A percentile compares a stretch with the other conserved stretches of the same genome.
phyloP scores from a whole-genome alignment of 2,329 filamentous ascomycete species.

The Aspergillus flavus region DNA sequence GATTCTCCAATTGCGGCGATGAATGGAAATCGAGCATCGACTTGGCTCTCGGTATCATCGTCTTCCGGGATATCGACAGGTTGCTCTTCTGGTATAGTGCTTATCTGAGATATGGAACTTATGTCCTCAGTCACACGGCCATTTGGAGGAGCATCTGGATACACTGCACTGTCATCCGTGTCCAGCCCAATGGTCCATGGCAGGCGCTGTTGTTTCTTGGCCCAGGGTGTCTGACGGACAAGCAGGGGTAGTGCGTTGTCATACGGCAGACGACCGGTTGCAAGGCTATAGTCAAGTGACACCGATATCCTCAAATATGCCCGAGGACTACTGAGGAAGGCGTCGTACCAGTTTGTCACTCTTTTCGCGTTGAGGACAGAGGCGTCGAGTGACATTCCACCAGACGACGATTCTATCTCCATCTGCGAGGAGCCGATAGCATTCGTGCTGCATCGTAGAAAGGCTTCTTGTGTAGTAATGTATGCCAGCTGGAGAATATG shows the following conservation, averaged over 20 bases:
- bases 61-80: accelerated
- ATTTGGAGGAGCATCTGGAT: background rate
- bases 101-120: background rate
- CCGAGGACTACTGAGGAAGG: background rate
- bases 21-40: background rate
- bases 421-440: background rate
- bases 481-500: background rate
- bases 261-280: background rate
- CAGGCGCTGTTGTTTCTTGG: background rate
- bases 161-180: background rate
- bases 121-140: background rate
- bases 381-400: background rate
- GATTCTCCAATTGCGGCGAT: background rate
- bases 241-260: background rate
- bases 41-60: background rate
- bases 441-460: background rate
- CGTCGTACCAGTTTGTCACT: background rate
- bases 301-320: background rate
- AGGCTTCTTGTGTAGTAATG: background rate
- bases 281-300: background rate
- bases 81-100: background rate
- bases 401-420: background rate
- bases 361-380: background rate
- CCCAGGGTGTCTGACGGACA: background rate
- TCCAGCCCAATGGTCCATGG: background rate